These are phyloP conservation scores for Globisporangium paddicum DNA, from an alignment of 352 stramenopile genomes.

Conservation along the genomic window DNA sequence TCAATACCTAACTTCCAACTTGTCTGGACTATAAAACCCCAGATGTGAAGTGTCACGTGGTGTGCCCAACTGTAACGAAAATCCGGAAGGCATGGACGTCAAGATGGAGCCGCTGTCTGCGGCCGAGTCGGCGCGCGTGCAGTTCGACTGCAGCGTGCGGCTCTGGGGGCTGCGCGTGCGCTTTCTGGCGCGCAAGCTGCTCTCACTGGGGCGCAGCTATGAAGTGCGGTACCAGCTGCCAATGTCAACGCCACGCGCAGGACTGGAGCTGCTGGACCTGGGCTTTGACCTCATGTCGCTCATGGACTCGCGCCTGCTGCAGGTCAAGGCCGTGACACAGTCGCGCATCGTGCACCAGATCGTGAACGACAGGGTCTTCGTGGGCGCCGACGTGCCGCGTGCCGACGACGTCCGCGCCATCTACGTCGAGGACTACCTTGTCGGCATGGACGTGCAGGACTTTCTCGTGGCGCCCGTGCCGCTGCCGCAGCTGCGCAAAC, in stretches of 20 bases:
- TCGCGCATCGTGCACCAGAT: slow-evolving; percentile 34
- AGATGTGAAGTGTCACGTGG: too few relatives aligned
- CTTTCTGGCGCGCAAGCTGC: slow-evolving; percentile 38
- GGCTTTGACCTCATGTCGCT: slow-evolving; percentile 43
- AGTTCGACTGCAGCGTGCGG: slow-evolving; percentile 36
- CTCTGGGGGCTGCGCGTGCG: slow-evolving; percentile 48
- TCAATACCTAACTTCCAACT: too few relatives aligned
- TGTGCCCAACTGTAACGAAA: neutral
- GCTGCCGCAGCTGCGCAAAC: slow-evolving; percentile 39
- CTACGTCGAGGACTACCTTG: slow-evolving; percentile 91
- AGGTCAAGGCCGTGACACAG: slow-evolving; percentile 40
- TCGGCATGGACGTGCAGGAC: slow-evolving; percentile 53
- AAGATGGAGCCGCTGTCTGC: slow-evolving; percentile 11
- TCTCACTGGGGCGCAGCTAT: slow-evolving; percentile 50
- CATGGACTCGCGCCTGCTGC: slow-evolving; percentile 44
- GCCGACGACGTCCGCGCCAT: slow-evolving; percentile 82
- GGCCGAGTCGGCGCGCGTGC: slow-evolving; percentile 19
- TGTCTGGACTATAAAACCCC: too few relatives aligned
- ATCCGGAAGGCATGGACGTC: neutral
- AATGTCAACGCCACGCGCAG: neutral
- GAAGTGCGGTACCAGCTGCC: slow-evolving; percentile 50
- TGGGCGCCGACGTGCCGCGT: slow-evolving; percentile 16
- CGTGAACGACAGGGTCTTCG: slow-evolving; percentile 11
- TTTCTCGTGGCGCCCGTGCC: slow-evolving; percentile 41
- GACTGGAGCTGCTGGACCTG: slow-evolving; percentile 21